Base-by-base conservation (phyloP, 1,139 yeast species). In the Hyphopichia burtonii region DNA sequence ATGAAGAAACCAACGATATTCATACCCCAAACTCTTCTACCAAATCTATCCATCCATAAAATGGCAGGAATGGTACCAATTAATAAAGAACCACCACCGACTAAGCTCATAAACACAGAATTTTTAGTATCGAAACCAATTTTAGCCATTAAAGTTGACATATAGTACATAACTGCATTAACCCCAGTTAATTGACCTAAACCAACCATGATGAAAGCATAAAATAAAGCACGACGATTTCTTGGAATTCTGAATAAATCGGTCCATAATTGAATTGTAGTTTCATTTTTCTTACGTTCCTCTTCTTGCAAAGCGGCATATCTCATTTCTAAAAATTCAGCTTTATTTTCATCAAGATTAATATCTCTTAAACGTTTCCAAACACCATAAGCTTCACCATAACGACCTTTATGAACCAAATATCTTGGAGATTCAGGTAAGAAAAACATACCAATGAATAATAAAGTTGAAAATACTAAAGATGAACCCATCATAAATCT, bases 21-120 rank as follows among this genome's bases (percentile, higher is more conserved):
- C 51, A 56, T 46, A 38, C 64, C 68, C 69, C 66, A 73, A 53
- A 52, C 70, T 62, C 58, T 71, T 54, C 86, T 72, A 14, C 86
- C 86, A 50, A 78, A 75, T 42, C 65, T 63, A 58, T 80, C 85
- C 83, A 80, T 80, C 60, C 63, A 78, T 44, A 78, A 53, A 42
- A 79, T 74, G 10, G 83, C 85, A 7, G 86, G 86, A 49, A 80
- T 78, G 7, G 84, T 74, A 52, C 85, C 85, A 16, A 81, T 36
- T 44, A 80, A 56, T 41, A 81, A 62, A 2, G 85, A 66, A 18
- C 82, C 85, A 52, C 85, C 85, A 42, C 85, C 84, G 16, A 80
- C 85, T 56, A 76, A 65, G 7, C 81, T 76, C 80, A 76, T 76
- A 52, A 74, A 75, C 8, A 76, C 80, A 16, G 79, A 59, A 42